A percentile compares a stretch with the other conserved stretches of the same genome.
Conservation (phyloP, 805 yeast species). For the Nakazawaea holstii region DNA sequence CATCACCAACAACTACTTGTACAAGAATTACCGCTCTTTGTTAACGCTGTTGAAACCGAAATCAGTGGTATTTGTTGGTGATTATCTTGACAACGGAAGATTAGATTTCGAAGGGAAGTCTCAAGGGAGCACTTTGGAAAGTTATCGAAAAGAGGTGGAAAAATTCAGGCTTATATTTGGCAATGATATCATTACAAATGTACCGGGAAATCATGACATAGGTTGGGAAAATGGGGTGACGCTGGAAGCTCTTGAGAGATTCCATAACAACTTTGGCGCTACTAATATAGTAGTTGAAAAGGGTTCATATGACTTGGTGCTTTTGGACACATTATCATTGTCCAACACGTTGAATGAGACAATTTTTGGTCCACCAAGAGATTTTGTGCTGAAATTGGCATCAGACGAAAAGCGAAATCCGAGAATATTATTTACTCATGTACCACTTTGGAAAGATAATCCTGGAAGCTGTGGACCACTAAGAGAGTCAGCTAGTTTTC, state of each 20-base stretch:
- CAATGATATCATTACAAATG: slow-evolving; percentile 1
- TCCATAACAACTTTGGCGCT: slow-evolving; percentile 67
- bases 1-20: slow-evolving; percentile 73
- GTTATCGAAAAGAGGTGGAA: slow-evolving; percentile 57
- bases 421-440: slow-evolving; percentile 73
- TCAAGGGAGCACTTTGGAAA: slow-evolving; percentile 28
- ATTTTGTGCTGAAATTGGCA: slow-evolving; percentile 42
- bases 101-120: slow-evolving; percentile 57
- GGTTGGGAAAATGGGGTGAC: slow-evolving; percentile 80
- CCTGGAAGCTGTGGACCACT: slow-evolving; percentile 64
- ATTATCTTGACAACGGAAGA: slow-evolving; percentile 91
- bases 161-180: slow-evolving; percentile 62
- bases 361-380: slow-evolving; percentile 42
- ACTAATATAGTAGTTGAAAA: slow-evolving; percentile 49
- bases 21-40: slow-evolving; percentile 64
- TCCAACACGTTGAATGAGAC: slow-evolving; percentile 46
- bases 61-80: slow-evolving; percentile 78
- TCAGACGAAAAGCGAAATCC: slow-evolving; percentile 37
- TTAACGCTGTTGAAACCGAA: slow-evolving; percentile 65
- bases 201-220: slow-evolving; percentile 94
- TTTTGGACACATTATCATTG: slow-evolving; percentile 77
- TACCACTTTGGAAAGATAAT: slow-evolving; percentile 66
- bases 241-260: slow-evolving; percentile 51
- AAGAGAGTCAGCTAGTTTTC: slow-evolving; percentile 69
- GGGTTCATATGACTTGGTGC: slow-evolving; percentile 66